Evolutionary conservation across 352 stramenopile species (phyloP), one percentile per base, ranked within the genome.

Genomic region (Globisporangium acanthophoron): DNA sequence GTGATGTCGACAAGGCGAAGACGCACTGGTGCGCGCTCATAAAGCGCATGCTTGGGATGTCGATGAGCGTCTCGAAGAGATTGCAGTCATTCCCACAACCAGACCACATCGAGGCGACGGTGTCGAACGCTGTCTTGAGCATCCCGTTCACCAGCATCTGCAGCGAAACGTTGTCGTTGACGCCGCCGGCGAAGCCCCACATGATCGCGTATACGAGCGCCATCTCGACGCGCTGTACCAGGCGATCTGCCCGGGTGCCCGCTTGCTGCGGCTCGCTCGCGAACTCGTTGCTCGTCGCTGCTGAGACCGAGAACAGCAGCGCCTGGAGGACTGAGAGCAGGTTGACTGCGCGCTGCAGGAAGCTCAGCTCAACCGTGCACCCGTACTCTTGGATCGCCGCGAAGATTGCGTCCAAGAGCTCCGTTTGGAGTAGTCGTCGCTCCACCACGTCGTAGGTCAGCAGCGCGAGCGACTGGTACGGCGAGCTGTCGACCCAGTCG

Each of bases 151-250:
- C 21, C 27, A 79, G 64, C 6, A 67, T 24, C 47, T 74, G 63
- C 13, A 76, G 18, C 0, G 53, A 12, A 20, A 18, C 7, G 5
- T 59, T 62, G 11, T 61, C 66, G 15, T 54, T 62, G 1, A 60
- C 64, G 45, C 64, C 69, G 5, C 64, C 52, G 29, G 67, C 64
- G 58, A 78, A 80, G 3, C 74, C 74, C 78, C 80, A 88, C 12
- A 88, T 39, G 5, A 88, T 51, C 13, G 76, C 72, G 43, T 82
- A 85, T 2, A 80, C 41, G 3, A 80, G 55, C 2, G 65, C 64
- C 74, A 88, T 78, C n/a, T 82, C 70, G 4, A 90, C 70, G 0
- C 74, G 72, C 11, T 73, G 62, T 27, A 70, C 12, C 5, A 67
- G n/a, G 21, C 43, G 43, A 39, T 39, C 33, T 12, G 33, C 12